Conservation (phyloP, 805 yeast genomes). For the Yarrowia deformans region DNA sequence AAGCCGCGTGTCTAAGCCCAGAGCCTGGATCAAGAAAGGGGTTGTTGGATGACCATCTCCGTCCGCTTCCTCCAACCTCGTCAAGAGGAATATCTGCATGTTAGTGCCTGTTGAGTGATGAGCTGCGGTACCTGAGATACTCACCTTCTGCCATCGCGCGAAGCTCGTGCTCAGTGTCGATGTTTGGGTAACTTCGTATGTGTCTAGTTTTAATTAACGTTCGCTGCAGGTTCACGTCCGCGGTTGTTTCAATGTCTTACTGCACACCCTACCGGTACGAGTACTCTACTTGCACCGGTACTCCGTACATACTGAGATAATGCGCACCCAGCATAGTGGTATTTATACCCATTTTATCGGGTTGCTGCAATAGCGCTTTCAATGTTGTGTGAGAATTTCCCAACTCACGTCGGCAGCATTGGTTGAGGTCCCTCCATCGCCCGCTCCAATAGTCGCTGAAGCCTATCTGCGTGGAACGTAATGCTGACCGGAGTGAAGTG, state of each 20-base stretch:
- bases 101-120: not conserved
- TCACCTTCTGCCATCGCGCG: constrained; percentile 28
- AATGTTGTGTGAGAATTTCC: too few relatives aligned
- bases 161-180: not conserved
- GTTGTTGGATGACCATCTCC: constrained; percentile 32
- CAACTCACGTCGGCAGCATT: too few relatives aligned
- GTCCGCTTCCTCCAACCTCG: constrained; percentile 14
- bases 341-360: too few relatives aligned
- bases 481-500: too few relatives aligned
- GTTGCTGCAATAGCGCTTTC: too few relatives aligned
- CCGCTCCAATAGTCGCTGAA: too few relatives aligned
- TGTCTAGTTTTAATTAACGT: not conserved
- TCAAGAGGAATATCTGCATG: constrained; percentile 27
- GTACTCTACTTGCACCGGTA: too few relatives aligned
- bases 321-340: too few relatives aligned
- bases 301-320: too few relatives aligned
- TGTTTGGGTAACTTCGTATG: not conserved
- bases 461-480: too few relatives aligned
- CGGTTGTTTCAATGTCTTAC: not conserved
- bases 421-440: too few relatives aligned
- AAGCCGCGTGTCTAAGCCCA: constrained; percentile 14
- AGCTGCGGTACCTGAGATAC: not conserved
- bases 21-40: constrained; percentile 29
- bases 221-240: constrained; percentile 4
- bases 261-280: too few relatives aligned